Percentiles rank a stretch among this genome's conserved stretches.
Evolutionary conservation across 1,284 basidiomycete species (phyloP).

Genomic region (Ganoderma sinense): DNA sequence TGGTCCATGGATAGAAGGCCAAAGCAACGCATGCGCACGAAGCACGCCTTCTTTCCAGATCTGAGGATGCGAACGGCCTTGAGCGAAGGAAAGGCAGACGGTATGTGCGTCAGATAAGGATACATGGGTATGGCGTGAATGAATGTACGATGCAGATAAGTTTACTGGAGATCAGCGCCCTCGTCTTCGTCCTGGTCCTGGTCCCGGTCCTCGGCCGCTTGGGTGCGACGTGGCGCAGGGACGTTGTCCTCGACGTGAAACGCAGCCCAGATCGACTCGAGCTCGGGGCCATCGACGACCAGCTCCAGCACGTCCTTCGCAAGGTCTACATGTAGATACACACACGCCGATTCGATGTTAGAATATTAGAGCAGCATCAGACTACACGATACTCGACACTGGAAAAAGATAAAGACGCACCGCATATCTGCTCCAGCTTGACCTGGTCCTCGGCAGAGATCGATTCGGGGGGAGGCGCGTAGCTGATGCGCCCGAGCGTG

Average conservation of each 20-base stretch:
- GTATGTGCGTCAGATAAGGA: neutral
- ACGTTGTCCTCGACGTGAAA: constrained; percentile 25
- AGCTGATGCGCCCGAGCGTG: constrained; percentile 78
- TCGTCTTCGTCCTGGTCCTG: neutral
- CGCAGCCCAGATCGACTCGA: constrained; percentile 35
- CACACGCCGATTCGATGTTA: neutral
- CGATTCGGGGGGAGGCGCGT: constrained; percentile 72
- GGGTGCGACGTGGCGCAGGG: neutral
- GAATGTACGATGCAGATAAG: neutral
- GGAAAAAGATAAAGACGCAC: constrained; percentile 42
- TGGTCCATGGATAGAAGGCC: no score
- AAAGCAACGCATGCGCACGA: no score
- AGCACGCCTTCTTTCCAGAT: no score
- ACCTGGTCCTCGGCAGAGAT: constrained; percentile 52
- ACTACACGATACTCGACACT: neutral
- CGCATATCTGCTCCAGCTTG: constrained; percentile 58
- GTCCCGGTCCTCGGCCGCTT: neutral
- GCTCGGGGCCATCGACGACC: constrained; percentile 38
- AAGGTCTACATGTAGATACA: constrained; percentile 30
- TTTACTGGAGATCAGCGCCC: neutral
- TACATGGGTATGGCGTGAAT: neutral
- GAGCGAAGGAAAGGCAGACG: neutral
- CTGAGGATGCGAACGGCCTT: neutral
- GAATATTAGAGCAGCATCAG: no score
- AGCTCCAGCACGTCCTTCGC: constrained; percentile 36